A percentile compares a stretch with the other conserved stretches of the same genome.
Conservation (phyloP, 164 flowering plant genomes). For the Aristolochia fimbriata region DNA sequence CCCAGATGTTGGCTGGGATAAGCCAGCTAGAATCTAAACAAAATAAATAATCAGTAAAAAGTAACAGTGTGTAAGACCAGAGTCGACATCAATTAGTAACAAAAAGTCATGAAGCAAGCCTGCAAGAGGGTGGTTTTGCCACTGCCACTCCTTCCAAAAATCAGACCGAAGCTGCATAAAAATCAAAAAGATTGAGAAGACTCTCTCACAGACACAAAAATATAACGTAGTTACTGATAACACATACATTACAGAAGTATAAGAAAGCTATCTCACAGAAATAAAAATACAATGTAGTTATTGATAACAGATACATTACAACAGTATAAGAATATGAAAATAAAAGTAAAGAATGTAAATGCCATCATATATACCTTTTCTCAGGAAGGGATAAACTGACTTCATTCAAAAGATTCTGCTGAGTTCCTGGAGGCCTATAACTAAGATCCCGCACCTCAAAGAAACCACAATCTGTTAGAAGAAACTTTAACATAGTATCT, state of each 20-base stretch:
- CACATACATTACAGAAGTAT: neutral
- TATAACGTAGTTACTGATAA: neutral
- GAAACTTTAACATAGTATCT: neutral
- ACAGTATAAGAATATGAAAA: neutral
- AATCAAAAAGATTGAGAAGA: neutral
- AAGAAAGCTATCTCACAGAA: too few species aligned
- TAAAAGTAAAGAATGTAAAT: neutral
- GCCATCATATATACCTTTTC: constrained; percentile 46
- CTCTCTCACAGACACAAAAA: neutral
- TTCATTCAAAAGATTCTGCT: constrained; percentile 55
- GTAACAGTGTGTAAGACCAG: neutral
- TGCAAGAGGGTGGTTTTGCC: constrained; percentile 98
- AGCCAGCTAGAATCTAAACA: constrained; percentile 80
- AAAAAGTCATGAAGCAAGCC: constrained; percentile 26
- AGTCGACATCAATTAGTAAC: neutral
- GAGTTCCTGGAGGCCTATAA: constrained; percentile 83
- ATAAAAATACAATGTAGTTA: too few species aligned
- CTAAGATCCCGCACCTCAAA: constrained; percentile 57
- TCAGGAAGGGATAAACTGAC: constrained; percentile 65
- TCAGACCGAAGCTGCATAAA: constrained; percentile 77
- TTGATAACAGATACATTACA: constrained; percentile 1
- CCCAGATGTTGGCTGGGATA: constrained; percentile 85
- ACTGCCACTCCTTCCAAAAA: constrained; percentile 96
- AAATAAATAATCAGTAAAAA: neutral
- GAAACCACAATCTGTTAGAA: constrained; percentile 5